Conservation (phyloP, 1,284 basidiomycete genomes). For the Erythrobasidium hasegawianum region DNA sequence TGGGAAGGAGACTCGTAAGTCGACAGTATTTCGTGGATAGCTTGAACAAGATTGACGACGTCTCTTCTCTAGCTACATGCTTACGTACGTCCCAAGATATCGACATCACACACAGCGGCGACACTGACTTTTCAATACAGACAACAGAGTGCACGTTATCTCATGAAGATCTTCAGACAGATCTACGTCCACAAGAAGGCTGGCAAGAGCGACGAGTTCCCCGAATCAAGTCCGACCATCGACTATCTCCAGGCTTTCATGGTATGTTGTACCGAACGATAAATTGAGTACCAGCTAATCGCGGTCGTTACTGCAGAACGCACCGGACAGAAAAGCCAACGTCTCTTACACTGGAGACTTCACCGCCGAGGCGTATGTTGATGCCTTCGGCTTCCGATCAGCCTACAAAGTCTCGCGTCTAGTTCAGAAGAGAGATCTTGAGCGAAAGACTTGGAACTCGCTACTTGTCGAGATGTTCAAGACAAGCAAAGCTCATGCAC, state of each 20-base stretch:
- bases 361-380: slow-evolving; percentile 48
- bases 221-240: slow-evolving; percentile 29
- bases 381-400: slow-evolving; percentile 50
- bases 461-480: slow-evolving; percentile 50
- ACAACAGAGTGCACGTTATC: slow-evolving; percentile 50
- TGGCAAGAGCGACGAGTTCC: slow-evolving; percentile 24
- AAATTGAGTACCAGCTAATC: neutral
- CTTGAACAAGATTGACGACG: too few relatives aligned
- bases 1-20: slow-evolving; percentile 47
- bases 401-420: slow-evolving; percentile 49
- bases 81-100: neutral
- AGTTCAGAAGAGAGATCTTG: slow-evolving; percentile 48
- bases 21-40: too few relatives aligned
- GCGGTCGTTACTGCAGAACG: neutral
- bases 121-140: slow-evolving; percentile 48
- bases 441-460: slow-evolving; percentile 49
- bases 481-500: slow-evolving; percentile 46
- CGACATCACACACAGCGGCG: neutral
- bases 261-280: neutral
- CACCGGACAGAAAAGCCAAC: slow-evolving; percentile 41
- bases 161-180: slow-evolving; percentile 47
- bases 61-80: slow-evolving; percentile 1
- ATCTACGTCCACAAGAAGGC: slow-evolving; percentile 37
- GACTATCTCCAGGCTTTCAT: slow-evolving; percentile 2
- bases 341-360: slow-evolving; percentile 44